phyloP scores from a whole-genome alignment of 2,329 filamentous ascomycete species.

The Chrysoporthe cubensis region DNA sequence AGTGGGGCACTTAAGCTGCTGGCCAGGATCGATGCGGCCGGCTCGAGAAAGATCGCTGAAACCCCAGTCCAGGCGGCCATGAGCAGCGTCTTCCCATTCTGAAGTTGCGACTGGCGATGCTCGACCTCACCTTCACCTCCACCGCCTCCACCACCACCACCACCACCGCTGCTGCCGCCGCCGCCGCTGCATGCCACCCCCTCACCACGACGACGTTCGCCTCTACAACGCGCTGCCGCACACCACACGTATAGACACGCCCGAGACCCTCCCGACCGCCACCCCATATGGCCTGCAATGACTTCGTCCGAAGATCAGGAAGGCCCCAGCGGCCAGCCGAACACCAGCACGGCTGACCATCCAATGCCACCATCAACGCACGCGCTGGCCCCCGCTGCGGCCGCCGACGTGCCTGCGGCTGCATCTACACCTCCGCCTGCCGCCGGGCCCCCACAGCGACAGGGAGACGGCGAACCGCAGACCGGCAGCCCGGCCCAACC shows the following conservation, averaged over 20 bases:
- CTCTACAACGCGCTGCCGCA: neutral
- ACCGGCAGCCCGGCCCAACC: neutral
- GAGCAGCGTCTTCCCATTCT: neutral
- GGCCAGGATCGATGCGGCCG: neutral
- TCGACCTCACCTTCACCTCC: neutral
- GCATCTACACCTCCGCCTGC: neutral
- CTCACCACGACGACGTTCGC: neutral
- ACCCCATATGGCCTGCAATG: constrained; percentile 23
- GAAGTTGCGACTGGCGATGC: neutral
- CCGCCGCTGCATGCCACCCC: no score
- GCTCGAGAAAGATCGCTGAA: neutral
- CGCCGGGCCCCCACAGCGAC: neutral
- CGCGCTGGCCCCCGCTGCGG: neutral
- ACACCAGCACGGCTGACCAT: constrained; percentile 12
- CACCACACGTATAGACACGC: neutral
- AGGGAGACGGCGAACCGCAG: neutral
- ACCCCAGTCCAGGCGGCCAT: neutral
- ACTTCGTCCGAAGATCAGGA: constrained; percentile 26
- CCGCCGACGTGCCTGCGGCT: neutral
- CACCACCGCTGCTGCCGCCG: no score
- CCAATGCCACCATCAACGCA: neutral
- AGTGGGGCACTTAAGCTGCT: neutral
- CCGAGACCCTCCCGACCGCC: neutral
- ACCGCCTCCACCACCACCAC: neutral
- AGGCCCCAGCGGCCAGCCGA: constrained; percentile 20